These are phyloP conservation scores for Cubamyces lactineus DNA, from an alignment of 768 basidiomycete genomes.

Conservation along the genomic window DNA sequence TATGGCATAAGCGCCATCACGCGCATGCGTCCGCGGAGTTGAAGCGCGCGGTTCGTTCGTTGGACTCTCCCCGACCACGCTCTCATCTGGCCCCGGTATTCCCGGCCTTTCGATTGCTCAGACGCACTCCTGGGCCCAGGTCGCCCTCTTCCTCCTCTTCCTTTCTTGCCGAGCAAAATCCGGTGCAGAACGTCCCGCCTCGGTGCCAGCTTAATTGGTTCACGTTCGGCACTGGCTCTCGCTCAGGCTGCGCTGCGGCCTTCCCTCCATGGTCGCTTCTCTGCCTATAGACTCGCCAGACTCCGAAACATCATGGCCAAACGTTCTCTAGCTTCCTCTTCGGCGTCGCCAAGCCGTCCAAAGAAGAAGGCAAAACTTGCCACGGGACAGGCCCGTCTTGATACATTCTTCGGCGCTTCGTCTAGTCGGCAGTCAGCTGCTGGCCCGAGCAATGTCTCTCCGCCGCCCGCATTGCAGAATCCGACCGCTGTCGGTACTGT, in stretches of 20 bases:
- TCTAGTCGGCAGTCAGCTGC: conserved; percentile 1
- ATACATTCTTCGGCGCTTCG: conserved; percentile 28
- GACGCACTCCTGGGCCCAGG: not conserved
- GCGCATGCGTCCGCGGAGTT: not conserved
- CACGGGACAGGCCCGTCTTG: conserved; percentile 26
- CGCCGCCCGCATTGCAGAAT: not conserved
- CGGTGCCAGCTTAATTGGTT: conserved; percentile 5
- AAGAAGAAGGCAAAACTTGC: conserved; percentile 27
- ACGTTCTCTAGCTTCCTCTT: conserved; percentile 19
- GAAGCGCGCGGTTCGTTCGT: not conserved
- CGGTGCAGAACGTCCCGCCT: not conserved
- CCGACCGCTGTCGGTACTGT: not conserved
- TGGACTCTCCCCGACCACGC: not conserved
- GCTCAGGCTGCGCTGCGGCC: not conserved
- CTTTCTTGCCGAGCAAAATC: not conserved
- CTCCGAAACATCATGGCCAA: conserved; percentile 25
- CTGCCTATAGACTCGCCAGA: not conserved
- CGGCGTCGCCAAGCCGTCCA: conserved; percentile 19
- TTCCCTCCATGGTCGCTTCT: not conserved
- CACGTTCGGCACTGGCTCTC: not conserved
- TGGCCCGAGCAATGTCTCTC: not conserved
- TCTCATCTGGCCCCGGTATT: conserved; percentile 2
- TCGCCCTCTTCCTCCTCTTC: not conserved
- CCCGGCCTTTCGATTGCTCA: conserved; percentile 4
- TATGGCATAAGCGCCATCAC: conserved; percentile 6